These are phyloP conservation scores for Termitomyces sp. DNA, from an alignment of 768 basidiomycete genomes.

Conservation along the genomic window DNA sequence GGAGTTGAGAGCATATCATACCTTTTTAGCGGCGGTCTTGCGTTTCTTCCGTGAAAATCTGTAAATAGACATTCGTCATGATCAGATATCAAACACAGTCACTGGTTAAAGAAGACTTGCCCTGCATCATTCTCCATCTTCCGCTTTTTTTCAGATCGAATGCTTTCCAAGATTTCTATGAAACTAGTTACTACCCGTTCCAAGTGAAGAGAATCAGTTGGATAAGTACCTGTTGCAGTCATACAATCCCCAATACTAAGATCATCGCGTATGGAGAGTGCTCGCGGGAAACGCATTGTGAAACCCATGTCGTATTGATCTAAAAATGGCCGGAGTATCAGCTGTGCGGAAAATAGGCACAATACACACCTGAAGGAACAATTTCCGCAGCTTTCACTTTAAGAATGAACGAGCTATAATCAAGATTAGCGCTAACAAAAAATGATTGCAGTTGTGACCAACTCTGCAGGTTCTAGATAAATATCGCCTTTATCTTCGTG, in stretches of 20 bases:
- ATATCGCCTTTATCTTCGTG: conserved; percentile 85
- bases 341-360: neutral
- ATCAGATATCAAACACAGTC: neutral
- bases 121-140: conserved; percentile 61
- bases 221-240: conserved; percentile 50
- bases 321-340: conserved; percentile 18
- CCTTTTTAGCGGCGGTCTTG: conserved; percentile 49
- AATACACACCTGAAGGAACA: conserved; percentile 56
- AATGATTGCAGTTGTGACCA: conserved; percentile 14
- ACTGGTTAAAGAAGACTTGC: conserved; percentile 23
- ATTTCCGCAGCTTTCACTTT: conserved; percentile 95
- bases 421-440: neutral
- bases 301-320: conserved; percentile 82
- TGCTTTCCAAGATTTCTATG: conserved; percentile 51
- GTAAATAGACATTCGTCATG: conserved; percentile 3
- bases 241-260: conserved; percentile 66
- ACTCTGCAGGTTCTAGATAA: conserved; percentile 90
- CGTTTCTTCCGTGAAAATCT: conserved; percentile 51
- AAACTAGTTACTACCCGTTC: neutral
- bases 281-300: conserved; percentile 94
- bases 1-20: conserved; percentile 14
- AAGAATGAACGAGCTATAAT: conserved; percentile 80
- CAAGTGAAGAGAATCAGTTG: neutral
- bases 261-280: conserved; percentile 75
- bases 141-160: conserved; percentile 64